phyloP scores from a whole-genome alignment of 495 filamentous ascomycete species.

The Penicilliopsis zonata region DNA sequence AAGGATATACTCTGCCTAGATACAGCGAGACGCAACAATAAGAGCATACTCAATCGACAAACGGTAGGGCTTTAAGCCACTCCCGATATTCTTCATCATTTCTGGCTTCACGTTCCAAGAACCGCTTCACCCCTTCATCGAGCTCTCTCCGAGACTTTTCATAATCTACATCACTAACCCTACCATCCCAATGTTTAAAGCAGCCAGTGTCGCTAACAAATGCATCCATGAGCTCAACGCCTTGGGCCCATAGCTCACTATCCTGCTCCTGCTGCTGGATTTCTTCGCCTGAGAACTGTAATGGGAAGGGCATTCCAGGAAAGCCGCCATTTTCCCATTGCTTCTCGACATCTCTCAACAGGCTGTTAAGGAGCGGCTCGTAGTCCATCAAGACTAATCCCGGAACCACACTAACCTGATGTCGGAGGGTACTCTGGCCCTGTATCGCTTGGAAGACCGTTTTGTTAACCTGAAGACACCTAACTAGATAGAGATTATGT shows the following conservation, averaged over 20 bases:
- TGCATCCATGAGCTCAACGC: conserved; percentile 14
- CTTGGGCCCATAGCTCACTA: conserved; percentile 14
- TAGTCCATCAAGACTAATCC: conserved; percentile 15
- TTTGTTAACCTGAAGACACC: conserved; percentile 11
- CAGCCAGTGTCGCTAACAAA: conserved; percentile 13
- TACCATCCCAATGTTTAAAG: conserved; percentile 17
- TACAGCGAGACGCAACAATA: no score
- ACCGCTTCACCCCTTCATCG: conserved; percentile 12
- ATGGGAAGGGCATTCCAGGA: conserved; percentile 9
- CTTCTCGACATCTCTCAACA: conserved; percentile 13
- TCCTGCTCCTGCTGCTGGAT: conserved; percentile 10
- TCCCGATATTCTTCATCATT: conserved; percentile 10
- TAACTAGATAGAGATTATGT: conserved; percentile 14
- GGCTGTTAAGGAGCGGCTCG: conserved; percentile 11
- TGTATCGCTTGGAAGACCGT: conserved; percentile 13
- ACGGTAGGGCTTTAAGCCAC: conserved; percentile 12
- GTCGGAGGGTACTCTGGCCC: conserved; percentile 12
- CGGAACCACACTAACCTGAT: conserved; percentile 15
- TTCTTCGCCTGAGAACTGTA: conserved; percentile 10
- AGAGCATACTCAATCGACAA: conserved; percentile 16
- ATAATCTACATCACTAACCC: conserved; percentile 11
- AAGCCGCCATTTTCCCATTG: conserved; percentile 9
- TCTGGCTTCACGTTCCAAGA: conserved; percentile 13
- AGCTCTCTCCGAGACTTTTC: conserved; percentile 11
- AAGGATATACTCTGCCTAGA: no score